Conservation (phyloP, 257 asterid species). For the Nicotiana paniculata region DNA sequence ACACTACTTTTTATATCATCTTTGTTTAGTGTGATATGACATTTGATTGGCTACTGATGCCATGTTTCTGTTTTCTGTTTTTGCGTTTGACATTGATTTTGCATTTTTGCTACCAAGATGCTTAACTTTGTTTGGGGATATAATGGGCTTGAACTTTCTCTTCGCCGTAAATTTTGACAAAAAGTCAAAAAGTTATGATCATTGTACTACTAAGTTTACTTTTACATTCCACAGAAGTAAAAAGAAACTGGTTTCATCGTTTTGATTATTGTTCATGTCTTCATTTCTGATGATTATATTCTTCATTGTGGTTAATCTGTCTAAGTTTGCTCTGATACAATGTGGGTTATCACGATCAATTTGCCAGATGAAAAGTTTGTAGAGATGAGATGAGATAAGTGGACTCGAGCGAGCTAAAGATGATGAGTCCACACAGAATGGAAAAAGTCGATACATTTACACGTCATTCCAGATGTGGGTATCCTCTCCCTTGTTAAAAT, state of each 20-base stretch:
- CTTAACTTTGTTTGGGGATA: neutral
- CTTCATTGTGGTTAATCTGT: neutral
- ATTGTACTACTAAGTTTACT: neutral
- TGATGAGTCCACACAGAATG: neutral
- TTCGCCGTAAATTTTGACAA: neutral
- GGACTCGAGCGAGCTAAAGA: neutral
- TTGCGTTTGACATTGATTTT: neutral
- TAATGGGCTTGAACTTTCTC: neutral
- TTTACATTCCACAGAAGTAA: neutral
- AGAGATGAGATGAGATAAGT: neutral
- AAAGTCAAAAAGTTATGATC: neutral
- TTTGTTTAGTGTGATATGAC: neutral
- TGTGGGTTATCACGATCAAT: neutral
- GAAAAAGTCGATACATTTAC: neutral
- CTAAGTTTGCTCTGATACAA: neutral
- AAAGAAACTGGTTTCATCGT: neutral
- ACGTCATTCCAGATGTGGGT: neutral
- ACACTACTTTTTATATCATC: neutral
- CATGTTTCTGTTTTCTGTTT: neutral
- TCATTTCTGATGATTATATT: neutral
- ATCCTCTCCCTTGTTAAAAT: neutral
- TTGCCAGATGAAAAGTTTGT: neutral
- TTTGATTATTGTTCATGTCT: neutral
- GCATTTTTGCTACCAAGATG: neutral
- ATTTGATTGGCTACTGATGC: neutral